Percentiles rank a stretch among this genome's conserved stretches.
Conservation (phyloP, 2,329 filamentous ascomycete species). For the Bipolaris gigantea region DNA sequence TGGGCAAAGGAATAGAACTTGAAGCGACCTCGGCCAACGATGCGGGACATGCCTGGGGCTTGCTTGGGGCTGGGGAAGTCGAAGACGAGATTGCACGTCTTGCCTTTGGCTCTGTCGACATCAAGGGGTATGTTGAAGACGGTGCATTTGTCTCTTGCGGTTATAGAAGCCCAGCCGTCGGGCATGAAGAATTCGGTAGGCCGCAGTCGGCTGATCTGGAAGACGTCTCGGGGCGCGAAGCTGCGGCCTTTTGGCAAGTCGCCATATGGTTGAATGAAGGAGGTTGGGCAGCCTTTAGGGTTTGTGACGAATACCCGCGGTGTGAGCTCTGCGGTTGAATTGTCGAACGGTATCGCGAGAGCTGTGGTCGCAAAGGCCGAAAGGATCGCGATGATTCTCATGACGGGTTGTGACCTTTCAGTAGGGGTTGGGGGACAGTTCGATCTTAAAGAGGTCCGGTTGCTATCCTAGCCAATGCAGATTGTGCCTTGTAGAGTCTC, state of each 20-base stretch:
- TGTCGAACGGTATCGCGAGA: slow-evolving; percentile 20
- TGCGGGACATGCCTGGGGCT: neutral
- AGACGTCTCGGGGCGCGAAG: slow-evolving; percentile 23
- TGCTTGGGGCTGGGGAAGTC: slow-evolving; percentile 22
- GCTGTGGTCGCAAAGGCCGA: slow-evolving; percentile 43
- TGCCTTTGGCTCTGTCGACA: slow-evolving; percentile 23
- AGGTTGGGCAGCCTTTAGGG: slow-evolving; percentile 24
- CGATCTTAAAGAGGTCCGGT: neutral
- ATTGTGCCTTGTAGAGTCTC: neutral
- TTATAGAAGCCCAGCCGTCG: slow-evolving; percentile 23
- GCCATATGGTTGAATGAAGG: slow-evolving; percentile 24
- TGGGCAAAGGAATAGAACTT: slow-evolving; percentile 30
- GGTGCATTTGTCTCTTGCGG: slow-evolving; percentile 34
- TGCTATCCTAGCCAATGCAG: neutral
- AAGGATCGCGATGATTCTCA: slow-evolving; percentile 38
- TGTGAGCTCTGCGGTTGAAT: slow-evolving; percentile 21
- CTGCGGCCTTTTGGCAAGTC: slow-evolving; percentile 22
- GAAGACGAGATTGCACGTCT: slow-evolving; percentile 38
- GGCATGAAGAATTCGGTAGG: slow-evolving; percentile 25
- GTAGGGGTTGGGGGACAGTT: neutral
- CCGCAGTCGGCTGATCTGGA: slow-evolving; percentile 25
- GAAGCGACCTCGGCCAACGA: slow-evolving; percentile 23
- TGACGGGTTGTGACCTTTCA: slow-evolving; percentile 8
- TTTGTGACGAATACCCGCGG: neutral
- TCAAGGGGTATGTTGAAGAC: slow-evolving; percentile 36